Evolutionary conservation across 1,139 yeast genomes (phyloP), one percentile per base, ranked within the genome.

Genomic region (Hansenula lynferdii): DNA sequence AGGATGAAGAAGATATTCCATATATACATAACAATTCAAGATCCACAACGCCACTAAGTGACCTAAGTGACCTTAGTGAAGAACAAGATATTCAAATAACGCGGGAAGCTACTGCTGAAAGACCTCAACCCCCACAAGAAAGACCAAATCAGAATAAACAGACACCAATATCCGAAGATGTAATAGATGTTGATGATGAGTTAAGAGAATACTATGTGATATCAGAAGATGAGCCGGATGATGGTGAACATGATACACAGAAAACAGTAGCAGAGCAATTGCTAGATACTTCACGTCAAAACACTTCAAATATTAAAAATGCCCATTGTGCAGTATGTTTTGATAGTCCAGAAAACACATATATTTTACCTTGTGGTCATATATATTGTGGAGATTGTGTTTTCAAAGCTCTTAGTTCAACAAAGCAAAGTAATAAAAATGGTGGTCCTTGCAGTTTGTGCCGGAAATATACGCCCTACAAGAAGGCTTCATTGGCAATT

Each of bases 361-460:
- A 68, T 18, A 68, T 69, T 20, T 63, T 76, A 4, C 70, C 72
- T 0, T 76, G 82, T 56, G 81, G 80, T 0, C 82, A 76, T 53
- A 57, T 72, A 8, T 75, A 67, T 47, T 76, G 82, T 50, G 59
- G 66, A 8, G 68, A 67, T 26, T 76, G 81, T 51, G 58, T 72
- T 10, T 74, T 68, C 50, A 63, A 65, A 34, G 73, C 77, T 38
- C 57, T 75, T 23, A 69, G 73, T 16, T 64, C 66, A 31, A 66
- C 74, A n/a, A 58, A 50, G 45, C 50, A 62, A 27, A 57, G 58
- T 31, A 52, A 51, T 17, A 58, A 47, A 27, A 45, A 50, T 10
- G 51, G 55, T 19, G 77, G 75, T 0, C 62, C 64, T n/a, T 74
- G 80, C 54, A 69, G 77, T 2, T 55, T 74, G 17, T 74, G 80